Percentiles rank a stretch among this genome's conserved stretches.
Conservation (phyloP, 2,329 filamentous ascomycete genomes). For the Simplicillium aogashimaense region DNA sequence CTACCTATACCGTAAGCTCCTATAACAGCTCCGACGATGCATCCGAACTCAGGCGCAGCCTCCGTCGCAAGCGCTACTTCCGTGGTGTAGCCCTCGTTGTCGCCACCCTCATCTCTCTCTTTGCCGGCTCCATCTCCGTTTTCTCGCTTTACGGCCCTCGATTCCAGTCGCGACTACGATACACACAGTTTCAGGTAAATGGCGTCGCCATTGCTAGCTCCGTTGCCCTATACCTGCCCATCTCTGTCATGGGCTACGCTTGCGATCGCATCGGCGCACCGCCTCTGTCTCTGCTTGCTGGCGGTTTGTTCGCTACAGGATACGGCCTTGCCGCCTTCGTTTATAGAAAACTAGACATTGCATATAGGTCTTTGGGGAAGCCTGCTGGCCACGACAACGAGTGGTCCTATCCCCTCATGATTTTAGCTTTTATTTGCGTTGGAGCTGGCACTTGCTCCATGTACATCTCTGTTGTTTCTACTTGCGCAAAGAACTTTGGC, state of each 20-base stretch:
- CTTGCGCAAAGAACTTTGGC: constrained; percentile 97
- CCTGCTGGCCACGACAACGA: constrained; percentile 30
- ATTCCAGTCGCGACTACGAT: constrained; percentile 77
- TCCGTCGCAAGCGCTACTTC: constrained; percentile 19
- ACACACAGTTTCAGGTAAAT: constrained; percentile 89
- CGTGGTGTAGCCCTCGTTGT: constrained; percentile 41
- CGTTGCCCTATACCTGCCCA: constrained; percentile 83
- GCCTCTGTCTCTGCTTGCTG: constrained; percentile 63
- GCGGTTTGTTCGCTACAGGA: constrained; percentile 64
- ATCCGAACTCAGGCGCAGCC: constrained; percentile 11
- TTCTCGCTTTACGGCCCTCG: constrained; percentile 91
- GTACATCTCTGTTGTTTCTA: constrained; percentile 86
- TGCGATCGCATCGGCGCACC: constrained; percentile 83
- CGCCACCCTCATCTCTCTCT: constrained; percentile 52
- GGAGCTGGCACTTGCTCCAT: constrained; percentile 79
- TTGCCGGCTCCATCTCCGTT: constrained; percentile 83
- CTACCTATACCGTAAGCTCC: constrained; percentile 6
- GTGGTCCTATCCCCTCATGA: constrained; percentile 74
- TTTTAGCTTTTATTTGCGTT: constrained; percentile 72
- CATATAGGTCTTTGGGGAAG: constrained; percentile 23
- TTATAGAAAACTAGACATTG: constrained; percentile 49
- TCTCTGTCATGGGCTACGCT: constrained; percentile 78
- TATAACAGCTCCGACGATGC: constrained; percentile 1
- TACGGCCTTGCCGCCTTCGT: constrained; percentile 76
- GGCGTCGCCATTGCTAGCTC: constrained; percentile 79